Evolutionary conservation across 1,284 basidiomycete genomes (phyloP).

Genomic region (Moesziomyces sp.): DNA sequence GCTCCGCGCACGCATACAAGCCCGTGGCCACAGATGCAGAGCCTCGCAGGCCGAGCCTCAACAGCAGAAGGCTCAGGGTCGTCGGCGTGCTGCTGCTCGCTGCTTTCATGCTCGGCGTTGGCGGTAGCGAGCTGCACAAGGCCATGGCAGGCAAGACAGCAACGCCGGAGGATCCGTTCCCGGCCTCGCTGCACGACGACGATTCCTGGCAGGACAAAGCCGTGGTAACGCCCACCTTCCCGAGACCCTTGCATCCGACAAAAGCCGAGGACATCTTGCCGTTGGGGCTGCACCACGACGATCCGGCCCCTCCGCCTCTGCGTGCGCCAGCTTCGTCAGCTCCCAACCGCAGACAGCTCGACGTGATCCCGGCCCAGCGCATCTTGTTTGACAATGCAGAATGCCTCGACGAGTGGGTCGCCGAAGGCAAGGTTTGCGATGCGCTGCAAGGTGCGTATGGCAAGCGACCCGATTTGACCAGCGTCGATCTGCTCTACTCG

Average conservation of each 20-base stretch:
- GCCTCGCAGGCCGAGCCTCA: neutral
- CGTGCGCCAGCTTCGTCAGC: constrained; percentile 11
- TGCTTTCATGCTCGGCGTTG: constrained; percentile 23
- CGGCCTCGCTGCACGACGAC: constrained; percentile 23
- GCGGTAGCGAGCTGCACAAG: constrained; percentile 5
- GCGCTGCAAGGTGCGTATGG: constrained; percentile 16
- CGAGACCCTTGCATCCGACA: constrained; percentile 17
- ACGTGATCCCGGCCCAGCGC: constrained; percentile 20
- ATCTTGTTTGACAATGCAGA: constrained; percentile 17
- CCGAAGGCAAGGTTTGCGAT: constrained; percentile 25
- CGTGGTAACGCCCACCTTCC: constrained; percentile 18
- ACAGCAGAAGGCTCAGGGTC: constrained; percentile 8
- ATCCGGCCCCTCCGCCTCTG: neutral
- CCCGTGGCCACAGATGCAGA: constrained; percentile 8
- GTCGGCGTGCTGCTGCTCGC: constrained; percentile 21
- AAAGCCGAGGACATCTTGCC: constrained; percentile 19
- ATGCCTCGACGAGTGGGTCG: constrained; percentile 35
- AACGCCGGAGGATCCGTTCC: neutral
- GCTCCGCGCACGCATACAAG: constrained; percentile 9
- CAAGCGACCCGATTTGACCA: constrained; percentile 13
- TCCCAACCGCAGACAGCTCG: constrained; percentile 24
- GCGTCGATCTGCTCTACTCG: constrained; percentile 38
- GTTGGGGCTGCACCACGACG: constrained; percentile 30
- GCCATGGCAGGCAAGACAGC: neutral
- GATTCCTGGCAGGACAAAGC: constrained; percentile 32